Conservation (phyloP, 2,329 filamentous ascomycete genomes). For the Neonectria magnoliae region DNA sequence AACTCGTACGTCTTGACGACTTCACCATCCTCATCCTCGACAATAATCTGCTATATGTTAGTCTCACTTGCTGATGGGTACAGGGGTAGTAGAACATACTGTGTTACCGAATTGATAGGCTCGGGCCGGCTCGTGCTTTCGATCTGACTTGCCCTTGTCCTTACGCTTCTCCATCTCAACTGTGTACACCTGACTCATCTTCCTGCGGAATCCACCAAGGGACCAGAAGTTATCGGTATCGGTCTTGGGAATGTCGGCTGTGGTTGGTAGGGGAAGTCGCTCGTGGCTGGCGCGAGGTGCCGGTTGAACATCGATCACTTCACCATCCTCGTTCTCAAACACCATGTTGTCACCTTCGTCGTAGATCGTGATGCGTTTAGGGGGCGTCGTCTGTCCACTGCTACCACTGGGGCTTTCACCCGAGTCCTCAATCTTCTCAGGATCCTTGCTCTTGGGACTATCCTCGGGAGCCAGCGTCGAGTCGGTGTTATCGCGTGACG, state of each 20-base stretch:
- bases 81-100: slow-evolving; percentile 52
- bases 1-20: slow-evolving; percentile 87
- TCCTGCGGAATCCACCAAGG: slow-evolving; percentile 57
- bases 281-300: slow-evolving; percentile 23
- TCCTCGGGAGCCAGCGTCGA: slow-evolving; percentile 48
- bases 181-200: slow-evolving; percentile 62
- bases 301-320: slow-evolving; percentile 76
- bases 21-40: slow-evolving; percentile 87
- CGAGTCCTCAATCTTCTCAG: slow-evolving; percentile 37
- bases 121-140: slow-evolving; percentile 76
- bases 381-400: slow-evolving; percentile 36
- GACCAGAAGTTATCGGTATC: slow-evolving; percentile 46
- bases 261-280: slow-evolving; percentile 31
- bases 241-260: slow-evolving; percentile 27
- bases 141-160: slow-evolving; percentile 68
- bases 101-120: slow-evolving; percentile 89
- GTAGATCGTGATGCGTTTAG: slow-evolving; percentile 70
- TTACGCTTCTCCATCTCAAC: slow-evolving; percentile 72
- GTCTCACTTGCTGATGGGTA: neutral
- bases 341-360: slow-evolving; percentile 83
- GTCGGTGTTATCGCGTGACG: slow-evolving; percentile 47
- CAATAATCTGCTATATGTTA: slow-evolving; percentile 73
- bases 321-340: slow-evolving; percentile 87
- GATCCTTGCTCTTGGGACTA: slow-evolving; percentile 45
- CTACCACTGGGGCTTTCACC: slow-evolving; percentile 34